Percentiles rank a stretch among this genome's conserved stretches.
phyloP scores from a whole-genome alignment of 208 protist species.

The Phytomonas sp. region DNA sequence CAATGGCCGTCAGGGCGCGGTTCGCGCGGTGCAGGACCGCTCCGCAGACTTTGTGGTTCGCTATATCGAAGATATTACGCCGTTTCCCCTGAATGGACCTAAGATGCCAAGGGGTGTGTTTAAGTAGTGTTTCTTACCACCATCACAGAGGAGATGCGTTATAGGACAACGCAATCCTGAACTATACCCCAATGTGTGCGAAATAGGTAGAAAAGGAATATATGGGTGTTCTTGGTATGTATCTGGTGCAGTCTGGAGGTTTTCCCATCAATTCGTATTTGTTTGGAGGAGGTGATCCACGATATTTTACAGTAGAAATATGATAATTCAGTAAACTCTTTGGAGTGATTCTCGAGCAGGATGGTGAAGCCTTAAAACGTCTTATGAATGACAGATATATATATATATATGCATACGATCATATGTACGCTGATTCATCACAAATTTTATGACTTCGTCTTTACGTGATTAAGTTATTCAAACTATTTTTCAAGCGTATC shows the following conservation, averaged over 20 bases:
- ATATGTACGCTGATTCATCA: not conserved
- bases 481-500: conserved; percentile 1
- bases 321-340: not conserved
- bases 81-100: conserved; percentile 83
- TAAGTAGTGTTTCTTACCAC: conserved; percentile 19
- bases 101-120: conserved; percentile 86
- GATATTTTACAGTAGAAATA: not conserved
- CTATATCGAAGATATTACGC: conserved; percentile 87
- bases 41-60: conserved; percentile 61
- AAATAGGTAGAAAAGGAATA: not conserved
- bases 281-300: not conserved
- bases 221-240: not conserved
- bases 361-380: not conserved
- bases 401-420: not conserved
- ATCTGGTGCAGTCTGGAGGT: no score
- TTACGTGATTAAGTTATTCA: conserved; percentile 1
- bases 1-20: conserved; percentile 82
- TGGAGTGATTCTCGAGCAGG: not conserved
- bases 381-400: not conserved
- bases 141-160: not conserved
- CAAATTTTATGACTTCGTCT: conserved; percentile 7
- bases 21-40: conserved; percentile 81
- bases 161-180: not conserved
- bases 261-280: not conserved
- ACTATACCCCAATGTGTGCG: not conserved